Conservation (phyloP, 257 asterid species). For the Parsonsia alboflavescens region DNA sequence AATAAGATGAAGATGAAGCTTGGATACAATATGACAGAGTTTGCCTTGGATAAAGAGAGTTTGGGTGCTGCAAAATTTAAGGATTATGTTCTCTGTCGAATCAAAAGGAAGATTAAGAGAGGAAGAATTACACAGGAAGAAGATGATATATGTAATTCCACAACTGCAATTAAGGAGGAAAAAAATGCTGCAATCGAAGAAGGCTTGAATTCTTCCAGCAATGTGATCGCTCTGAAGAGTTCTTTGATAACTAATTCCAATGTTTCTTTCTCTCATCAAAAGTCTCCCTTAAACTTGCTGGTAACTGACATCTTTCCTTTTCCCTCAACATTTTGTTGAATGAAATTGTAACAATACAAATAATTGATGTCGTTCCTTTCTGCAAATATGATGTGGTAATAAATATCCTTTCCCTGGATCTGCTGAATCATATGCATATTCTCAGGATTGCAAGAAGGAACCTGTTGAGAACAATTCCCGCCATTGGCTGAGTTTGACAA, state of each 20-base stretch:
- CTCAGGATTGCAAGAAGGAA: background rate
- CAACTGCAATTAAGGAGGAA: background rate
- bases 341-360: background rate
- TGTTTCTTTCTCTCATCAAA: background rate
- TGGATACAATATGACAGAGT: background rate
- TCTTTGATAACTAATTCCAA: background rate
- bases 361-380: background rate
- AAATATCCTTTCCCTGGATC: background rate
- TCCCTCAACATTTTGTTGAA: background rate
- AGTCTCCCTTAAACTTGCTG: background rate
- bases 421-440: too few relatives aligned
- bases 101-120: background rate
- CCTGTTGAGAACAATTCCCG: background rate
- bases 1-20: background rate
- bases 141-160: background rate
- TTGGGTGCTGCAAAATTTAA: background rate
- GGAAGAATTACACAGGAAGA: background rate
- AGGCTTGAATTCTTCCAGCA: background rate
- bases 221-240: background rate
- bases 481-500: too few relatives aligned
- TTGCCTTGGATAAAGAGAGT: background rate
- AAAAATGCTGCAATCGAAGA: background rate
- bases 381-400: too few relatives aligned
- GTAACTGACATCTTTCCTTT: background rate
- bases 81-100: background rate